Conservation (phyloP, 2,329 filamentous ascomycete genomes). For the Aspergillus sp. region DNA sequence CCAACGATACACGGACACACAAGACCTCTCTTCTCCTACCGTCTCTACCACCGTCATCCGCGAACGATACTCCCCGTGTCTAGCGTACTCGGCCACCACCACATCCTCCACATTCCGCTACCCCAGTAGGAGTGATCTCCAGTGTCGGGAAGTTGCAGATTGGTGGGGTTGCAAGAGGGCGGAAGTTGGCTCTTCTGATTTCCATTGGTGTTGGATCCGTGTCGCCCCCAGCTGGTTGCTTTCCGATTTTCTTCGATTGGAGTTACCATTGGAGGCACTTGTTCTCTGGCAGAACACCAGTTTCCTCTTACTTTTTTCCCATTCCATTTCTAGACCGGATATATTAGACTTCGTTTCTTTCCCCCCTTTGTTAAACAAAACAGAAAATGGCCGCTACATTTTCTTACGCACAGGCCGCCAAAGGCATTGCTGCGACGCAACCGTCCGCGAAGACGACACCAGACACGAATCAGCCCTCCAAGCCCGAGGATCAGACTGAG, state of each 20-base stretch:
- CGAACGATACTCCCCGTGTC: conserved; percentile 7
- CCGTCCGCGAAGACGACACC: conserved; percentile 41
- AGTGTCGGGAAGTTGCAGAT: conserved; percentile 24
- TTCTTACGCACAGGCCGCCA: conserved; percentile 94
- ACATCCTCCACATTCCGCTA: conserved; percentile 8
- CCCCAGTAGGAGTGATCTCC: conserved; percentile 19
- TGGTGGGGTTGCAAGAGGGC: conserved; percentile 29
- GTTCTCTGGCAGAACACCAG: conserved; percentile 26
- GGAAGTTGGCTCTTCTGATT: conserved; percentile 23
- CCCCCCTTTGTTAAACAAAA: conserved; percentile 1
- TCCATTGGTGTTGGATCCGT: conserved; percentile 24
- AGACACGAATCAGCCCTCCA: conserved; percentile 28
- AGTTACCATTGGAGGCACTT: conserved; percentile 19
- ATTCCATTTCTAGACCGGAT: conserved; percentile 17
- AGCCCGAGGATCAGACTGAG: conserved; percentile 32
- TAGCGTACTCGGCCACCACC: conserved; percentile 6
- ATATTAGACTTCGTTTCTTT: conserved; percentile 13
- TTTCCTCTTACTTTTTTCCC: conserved; percentile 4
- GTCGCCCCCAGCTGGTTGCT: conserved; percentile 19
- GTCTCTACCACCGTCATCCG: conserved; percentile 3
- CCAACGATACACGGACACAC: conserved; percentile 6
- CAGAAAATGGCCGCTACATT: conserved; percentile 57
- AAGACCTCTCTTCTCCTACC: neutral
- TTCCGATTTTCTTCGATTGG: conserved; percentile 18
- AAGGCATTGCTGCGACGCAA: conserved; percentile 62